phyloP scores from a whole-genome alignment of 2,329 filamentous ascomycete species.

The Lizonia empirigonia region DNA sequence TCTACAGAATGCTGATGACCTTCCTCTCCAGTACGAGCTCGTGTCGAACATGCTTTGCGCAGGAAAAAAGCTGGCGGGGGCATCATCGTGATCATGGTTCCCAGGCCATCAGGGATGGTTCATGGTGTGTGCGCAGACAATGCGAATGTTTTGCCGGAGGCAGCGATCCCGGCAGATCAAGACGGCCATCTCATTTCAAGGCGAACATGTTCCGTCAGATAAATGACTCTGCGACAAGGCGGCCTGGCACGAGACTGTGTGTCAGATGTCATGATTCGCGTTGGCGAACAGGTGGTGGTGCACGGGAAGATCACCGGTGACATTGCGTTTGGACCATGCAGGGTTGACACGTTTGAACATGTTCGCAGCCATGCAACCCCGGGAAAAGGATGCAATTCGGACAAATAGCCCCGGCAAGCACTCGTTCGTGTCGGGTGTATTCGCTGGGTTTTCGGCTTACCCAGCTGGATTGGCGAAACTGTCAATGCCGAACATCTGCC shows the following conservation, averaged over 20 bases:
- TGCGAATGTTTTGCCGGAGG: constrained; percentile 23
- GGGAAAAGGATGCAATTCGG: constrained; percentile 18
- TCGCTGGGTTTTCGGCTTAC: constrained; percentile 20
- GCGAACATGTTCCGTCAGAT: constrained; percentile 7
- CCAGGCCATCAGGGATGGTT: constrained; percentile 18
- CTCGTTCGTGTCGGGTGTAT: constrained; percentile 23
- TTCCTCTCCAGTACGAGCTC: constrained; percentile 22
- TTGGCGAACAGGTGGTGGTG: constrained; percentile 33
- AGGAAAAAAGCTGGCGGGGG: constrained; percentile 14
- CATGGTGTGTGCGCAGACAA: constrained; percentile 24
- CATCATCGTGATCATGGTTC: constrained; percentile 23
- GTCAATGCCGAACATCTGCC: constrained; percentile 28
- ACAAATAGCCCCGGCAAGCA: constrained; percentile 3
- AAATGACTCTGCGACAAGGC: constrained; percentile 10
- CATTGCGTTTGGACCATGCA: constrained; percentile 10
- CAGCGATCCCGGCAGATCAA: constrained; percentile 32
- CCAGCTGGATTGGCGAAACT: constrained; percentile 16
- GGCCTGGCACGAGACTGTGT: constrained; percentile 8
- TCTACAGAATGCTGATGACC: constrained; percentile 22
- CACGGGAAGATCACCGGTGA: constrained; percentile 28
- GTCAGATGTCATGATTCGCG: constrained; percentile 23
- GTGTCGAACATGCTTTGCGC: constrained; percentile 18
- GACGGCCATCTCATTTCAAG: constrained; percentile 17
- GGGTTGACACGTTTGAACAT: constrained; percentile 31
- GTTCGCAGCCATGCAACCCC: constrained; percentile 33